These are phyloP conservation scores for Dendrobium officinale DNA, from an alignment of 106 monocot genomes.

Conservation along the genomic window DNA sequence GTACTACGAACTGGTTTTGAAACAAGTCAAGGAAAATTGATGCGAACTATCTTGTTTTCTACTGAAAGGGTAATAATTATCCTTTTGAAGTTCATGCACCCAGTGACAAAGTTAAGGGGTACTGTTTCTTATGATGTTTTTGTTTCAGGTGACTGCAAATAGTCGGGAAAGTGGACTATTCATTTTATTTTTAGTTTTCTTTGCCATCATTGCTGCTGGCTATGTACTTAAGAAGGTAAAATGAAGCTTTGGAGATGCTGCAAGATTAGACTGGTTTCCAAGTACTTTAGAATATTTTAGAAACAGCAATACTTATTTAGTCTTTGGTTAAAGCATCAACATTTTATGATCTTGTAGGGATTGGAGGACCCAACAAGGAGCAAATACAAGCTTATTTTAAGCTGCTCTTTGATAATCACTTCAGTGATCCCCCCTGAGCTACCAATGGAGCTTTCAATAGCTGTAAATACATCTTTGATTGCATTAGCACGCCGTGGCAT, in stretches of 20 bases:
- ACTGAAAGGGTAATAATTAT: constrained; percentile 72
- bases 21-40: constrained; percentile 97
- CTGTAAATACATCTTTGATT: constrained; percentile 99
- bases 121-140: background rate
- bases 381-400: constrained; percentile 94
- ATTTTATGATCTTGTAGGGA: constrained; percentile 39
- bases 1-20: constrained; percentile 93
- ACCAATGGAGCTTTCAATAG: constrained; percentile 99
- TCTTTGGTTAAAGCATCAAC: background rate
- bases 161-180: constrained; percentile 97
- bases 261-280: background rate
- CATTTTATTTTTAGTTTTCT: constrained; percentile 93
- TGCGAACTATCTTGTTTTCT: constrained; percentile 97
- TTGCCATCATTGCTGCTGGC: constrained; percentile 97
- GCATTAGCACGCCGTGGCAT: constrained; percentile 94
- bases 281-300: constrained; percentile 1
- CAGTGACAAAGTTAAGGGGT: background rate
- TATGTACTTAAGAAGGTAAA: constrained; percentile 97
- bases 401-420: constrained; percentile 96
- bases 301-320: background rate
- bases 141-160: constrained; percentile 92
- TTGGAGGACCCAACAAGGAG: constrained; percentile 98
- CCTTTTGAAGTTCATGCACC: background rate
- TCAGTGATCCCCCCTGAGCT: constrained; percentile 98
- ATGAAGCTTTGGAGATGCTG: background rate